A percentile compares a stretch with the other conserved stretches of the same genome.
These are phyloP conservation scores for Kluyveromyces sp. DNA, from an alignment of 1,139 yeast genomes.

Conservation along the genomic window DNA sequence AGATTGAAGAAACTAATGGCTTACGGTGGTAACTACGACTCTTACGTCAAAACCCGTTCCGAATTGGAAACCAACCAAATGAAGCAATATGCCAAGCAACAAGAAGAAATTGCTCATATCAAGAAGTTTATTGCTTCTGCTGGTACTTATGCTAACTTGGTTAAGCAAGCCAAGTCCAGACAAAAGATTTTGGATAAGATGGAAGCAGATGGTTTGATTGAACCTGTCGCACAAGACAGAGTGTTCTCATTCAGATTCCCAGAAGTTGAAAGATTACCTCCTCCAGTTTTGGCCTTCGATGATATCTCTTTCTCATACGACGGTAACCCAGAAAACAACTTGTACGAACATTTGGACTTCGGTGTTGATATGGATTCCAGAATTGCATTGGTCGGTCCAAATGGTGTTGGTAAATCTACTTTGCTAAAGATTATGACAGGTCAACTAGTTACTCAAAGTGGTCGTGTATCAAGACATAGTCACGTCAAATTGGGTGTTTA, in stretches of 20 bases:
- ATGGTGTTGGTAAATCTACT: constrained; percentile 99
- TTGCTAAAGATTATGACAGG: constrained; percentile 96
- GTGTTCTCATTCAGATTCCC: constrained; percentile 93
- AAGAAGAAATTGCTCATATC: constrained; percentile 97
- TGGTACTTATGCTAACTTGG: constrained; percentile 99
- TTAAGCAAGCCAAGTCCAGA: constrained; percentile 97
- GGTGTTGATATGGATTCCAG: constrained; percentile 99
- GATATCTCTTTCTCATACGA: constrained; percentile 88
- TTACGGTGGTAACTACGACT: constrained; percentile 98
- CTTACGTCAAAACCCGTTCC: constrained; percentile 86
- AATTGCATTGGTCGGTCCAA: constrained; percentile 96
- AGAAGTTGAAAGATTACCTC: constrained; percentile 93
- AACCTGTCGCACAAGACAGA: constrained; percentile 86
- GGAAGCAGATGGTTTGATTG: constrained; percentile 98
- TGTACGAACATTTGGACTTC: constrained; percentile 84
- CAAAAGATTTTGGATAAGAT: constrained; percentile 98
- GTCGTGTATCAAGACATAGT: constrained; percentile 95
- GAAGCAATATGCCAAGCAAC: constrained; percentile 96
- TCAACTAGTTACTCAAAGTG: constrained; percentile 76
- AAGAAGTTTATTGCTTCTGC: constrained; percentile 98
- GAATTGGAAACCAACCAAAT: constrained; percentile 96
- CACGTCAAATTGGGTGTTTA: constrained; percentile 97
- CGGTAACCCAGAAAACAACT: constrained; percentile 79
- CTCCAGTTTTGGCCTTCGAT: constrained; percentile 96
- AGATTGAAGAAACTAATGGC: constrained; percentile 57